Percentiles rank a stretch among this genome's conserved stretches.
phyloP scores from a whole-genome alignment of 2,329 filamentous ascomycete genomes.

The Ustulina deusta region DNA sequence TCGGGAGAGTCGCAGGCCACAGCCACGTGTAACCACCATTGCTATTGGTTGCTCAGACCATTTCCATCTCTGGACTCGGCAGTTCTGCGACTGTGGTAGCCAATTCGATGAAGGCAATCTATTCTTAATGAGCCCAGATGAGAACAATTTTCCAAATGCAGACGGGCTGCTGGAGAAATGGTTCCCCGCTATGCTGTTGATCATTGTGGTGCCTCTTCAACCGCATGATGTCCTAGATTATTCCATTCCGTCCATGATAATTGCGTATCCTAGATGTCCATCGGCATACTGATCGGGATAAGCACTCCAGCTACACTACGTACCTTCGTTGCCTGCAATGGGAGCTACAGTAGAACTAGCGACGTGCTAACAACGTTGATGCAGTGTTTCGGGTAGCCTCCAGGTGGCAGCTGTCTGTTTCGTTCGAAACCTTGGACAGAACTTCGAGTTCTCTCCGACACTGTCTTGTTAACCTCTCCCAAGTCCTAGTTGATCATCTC shows the following conservation, averaged over 20 bases:
- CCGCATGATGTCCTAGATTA: conserved; percentile 10
- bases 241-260: conserved; percentile 2
- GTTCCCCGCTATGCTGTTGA: conserved; percentile 1
- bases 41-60: conserved; percentile 22
- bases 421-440: conserved; percentile 7
- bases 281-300: not conserved
- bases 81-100: conserved; percentile 31
- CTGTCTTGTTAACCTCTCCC: conserved; percentile 10
- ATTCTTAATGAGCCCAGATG: conserved; percentile 31
- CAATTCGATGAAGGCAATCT: conserved; percentile 30
- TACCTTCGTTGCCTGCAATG: conserved; percentile 1
- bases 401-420: conserved; percentile 9
- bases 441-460: not conserved
- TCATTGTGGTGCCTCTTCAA: conserved; percentile 4
- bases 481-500: not conserved
- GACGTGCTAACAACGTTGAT: conserved; percentile 17
- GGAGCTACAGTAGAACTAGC: conserved; percentile 1
- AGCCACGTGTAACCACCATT: conserved; percentile 26
- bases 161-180: conserved; percentile 20
- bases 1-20: conserved; percentile 20
- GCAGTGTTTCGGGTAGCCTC: conserved; percentile 19
- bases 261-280: not conserved
- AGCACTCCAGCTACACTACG: not conserved
- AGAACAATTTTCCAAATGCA: conserved; percentile 14
- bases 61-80: conserved; percentile 33